Evolutionary conservation across 345 rosid genomes (phyloP).

Genomic region (Dipteronia dyeriana): DNA sequence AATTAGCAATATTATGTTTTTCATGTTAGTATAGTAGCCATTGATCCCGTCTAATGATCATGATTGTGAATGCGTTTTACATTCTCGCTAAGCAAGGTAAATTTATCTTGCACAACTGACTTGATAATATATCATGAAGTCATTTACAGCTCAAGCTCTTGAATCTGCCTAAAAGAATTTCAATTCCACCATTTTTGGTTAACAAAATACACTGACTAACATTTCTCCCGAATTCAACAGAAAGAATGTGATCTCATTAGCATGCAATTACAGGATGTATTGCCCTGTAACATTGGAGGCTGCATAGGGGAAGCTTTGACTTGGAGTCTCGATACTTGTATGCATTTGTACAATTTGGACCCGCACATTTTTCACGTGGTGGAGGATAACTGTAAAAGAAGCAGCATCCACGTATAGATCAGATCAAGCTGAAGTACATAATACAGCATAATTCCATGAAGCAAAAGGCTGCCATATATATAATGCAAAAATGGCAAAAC

Average conservation of each 20-base stretch:
- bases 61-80: neutral
- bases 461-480: neutral
- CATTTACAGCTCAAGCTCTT: neutral
- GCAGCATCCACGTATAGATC: neutral
- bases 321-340: conserved; percentile 77
- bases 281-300: conserved; percentile 74
- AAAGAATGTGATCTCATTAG: conserved; percentile 16
- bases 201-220: neutral
- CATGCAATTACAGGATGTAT: conserved; percentile 33
- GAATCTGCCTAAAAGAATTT: neutral
- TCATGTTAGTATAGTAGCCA: neutral
- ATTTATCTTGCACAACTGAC: neutral
- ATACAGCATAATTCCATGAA: neutral
- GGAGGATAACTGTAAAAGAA: conserved; percentile 64
- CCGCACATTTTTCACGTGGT: conserved; percentile 71
- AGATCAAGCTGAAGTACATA: neutral
- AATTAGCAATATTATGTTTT: neutral
- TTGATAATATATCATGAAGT: neutral
- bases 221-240: too few relatives aligned
- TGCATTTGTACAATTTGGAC: conserved; percentile 64
- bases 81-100: neutral
- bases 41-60: neutral
- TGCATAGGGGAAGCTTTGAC: conserved; percentile 78
- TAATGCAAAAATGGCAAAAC: neutral
- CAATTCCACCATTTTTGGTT: conserved; percentile 2